These are phyloP conservation scores for Diplosphaera chodatii DNA, from an alignment of 139 green algal species.

Conservation along the genomic window DNA sequence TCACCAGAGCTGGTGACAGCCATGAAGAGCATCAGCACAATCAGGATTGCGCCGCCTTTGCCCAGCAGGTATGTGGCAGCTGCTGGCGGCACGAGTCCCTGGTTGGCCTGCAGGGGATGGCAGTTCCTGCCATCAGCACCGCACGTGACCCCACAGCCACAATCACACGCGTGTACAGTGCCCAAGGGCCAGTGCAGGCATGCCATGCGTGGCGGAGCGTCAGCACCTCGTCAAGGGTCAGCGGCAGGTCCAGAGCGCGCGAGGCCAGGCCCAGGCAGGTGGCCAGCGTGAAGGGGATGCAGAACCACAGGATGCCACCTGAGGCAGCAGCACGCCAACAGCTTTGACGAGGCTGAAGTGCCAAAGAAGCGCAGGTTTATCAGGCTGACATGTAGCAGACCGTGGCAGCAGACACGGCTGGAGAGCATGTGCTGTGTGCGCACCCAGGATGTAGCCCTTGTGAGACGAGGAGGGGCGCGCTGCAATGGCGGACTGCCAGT, in stretches of 20 bases:
- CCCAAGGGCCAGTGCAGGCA: too few species aligned
- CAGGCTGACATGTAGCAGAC: too few species aligned
- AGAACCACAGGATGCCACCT: conserved; percentile 79
- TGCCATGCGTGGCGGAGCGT: too few species aligned
- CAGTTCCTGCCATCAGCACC: not conserved
- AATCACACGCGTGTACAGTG: too few species aligned
- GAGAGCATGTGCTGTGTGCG: too few species aligned
- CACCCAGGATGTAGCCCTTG: conserved; percentile 89
- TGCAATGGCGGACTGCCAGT: conserved; percentile 81
- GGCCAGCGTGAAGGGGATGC: conserved; percentile 90
- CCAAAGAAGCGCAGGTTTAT: too few species aligned
- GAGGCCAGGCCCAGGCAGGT: conserved; percentile 82
- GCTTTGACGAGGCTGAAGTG: too few species aligned
- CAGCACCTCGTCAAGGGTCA: conserved; percentile 41
- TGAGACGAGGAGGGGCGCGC: conserved; percentile 73
- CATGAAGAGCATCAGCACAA: conserved; percentile 79
- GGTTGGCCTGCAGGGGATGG: conserved; percentile 6
- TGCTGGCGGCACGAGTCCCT: conserved; percentile 80
- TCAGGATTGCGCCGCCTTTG: conserved; percentile 68
- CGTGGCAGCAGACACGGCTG: too few species aligned
- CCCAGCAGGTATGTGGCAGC: conserved; percentile 74
- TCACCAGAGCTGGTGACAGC: conserved; percentile 32
- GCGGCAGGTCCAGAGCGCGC: conserved; percentile 78
- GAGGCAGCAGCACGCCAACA: too few species aligned
- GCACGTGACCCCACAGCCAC: too few species aligned